A percentile compares a stretch with the other conserved stretches of the same genome.
Conservation (phyloP, 192 early-diverging fungal genomes). For the Entomortierella parvispora region DNA sequence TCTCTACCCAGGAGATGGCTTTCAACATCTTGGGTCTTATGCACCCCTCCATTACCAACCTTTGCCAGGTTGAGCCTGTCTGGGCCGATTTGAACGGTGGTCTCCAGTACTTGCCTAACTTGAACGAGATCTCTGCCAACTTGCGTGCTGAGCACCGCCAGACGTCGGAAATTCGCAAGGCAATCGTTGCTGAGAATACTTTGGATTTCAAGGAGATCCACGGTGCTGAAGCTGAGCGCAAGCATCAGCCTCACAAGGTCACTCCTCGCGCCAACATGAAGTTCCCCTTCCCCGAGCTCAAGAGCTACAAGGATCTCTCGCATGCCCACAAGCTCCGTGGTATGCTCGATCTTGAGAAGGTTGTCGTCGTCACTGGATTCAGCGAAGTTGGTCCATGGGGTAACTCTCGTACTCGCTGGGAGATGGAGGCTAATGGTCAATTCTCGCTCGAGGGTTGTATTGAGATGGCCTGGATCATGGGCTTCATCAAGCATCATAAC, state of each 20-base stretch:
- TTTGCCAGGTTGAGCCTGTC: slow-evolving; percentile 79
- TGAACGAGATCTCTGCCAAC: slow-evolving; percentile 80
- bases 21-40: slow-evolving; percentile 92
- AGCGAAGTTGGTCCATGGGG: slow-evolving; percentile 95
- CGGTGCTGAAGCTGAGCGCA: slow-evolving; percentile 77
- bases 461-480: slow-evolving; percentile 99
- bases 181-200: slow-evolving; percentile 79
- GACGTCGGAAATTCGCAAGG: slow-evolving; percentile 87
- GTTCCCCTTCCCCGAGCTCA: slow-evolving; percentile 81
- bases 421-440: slow-evolving; percentile 92
- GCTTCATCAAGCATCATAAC: slow-evolving; percentile 88
- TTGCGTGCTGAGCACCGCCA: slow-evolving; percentile 84
- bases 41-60: slow-evolving; percentile 80
- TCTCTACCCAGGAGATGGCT: slow-evolving; percentile 92
- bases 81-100: slow-evolving; percentile 95
- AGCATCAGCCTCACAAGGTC: slow-evolving; percentile 67
- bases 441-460: slow-evolving; percentile 93
- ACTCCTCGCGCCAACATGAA: slow-evolving; percentile 90
- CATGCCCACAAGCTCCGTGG: slow-evolving; percentile 72
- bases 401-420: slow-evolving; percentile 93
- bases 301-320: slow-evolving; percentile 68
- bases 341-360: slow-evolving; percentile 91
- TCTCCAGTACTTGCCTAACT: slow-evolving; percentile 85
- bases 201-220: slow-evolving; percentile 82
- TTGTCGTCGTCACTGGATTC: slow-evolving; percentile 92